Base-by-base conservation (phyloP, 331 rosid genomes). In the Ulmus americana region DNA sequence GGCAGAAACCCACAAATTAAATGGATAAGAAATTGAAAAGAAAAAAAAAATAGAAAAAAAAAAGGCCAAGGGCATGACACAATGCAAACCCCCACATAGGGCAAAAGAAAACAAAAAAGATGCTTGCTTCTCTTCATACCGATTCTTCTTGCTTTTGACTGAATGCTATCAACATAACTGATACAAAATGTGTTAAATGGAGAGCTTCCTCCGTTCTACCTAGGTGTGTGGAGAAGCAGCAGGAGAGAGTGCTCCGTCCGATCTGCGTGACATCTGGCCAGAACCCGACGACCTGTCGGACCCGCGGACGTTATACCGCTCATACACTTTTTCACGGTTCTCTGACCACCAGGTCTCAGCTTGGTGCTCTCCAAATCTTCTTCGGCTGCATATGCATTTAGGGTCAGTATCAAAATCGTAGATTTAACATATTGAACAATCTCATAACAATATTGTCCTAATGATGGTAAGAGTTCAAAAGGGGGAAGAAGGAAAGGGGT, bases 261-360 rank as follows among this genome's bases (percentile, higher is more conserved):
- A 70, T 51, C 85, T 82, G 18, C 76, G 81, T 6, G 80, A 43
- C 0, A 76, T 71, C 77, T 82, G 85, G 79, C 78, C 71, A 10
- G 95, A 75, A 63, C 77, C 69, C 12, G 85, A 74, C 39, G 95
- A 77, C 67, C 82, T 87, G 73, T 89, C 97, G 0, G 82, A 39
- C 46, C 73, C 84, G 7, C 86, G 91, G 67, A 94, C 95, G 8
- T 89, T 87, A 77, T 89, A 94, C 77, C 51, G 83, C 65, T 94
- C 88, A 1, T 94, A 94, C 57, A 94, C 98, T 71, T 70, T 89
- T 10, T 89, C 95, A 0, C 95, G 91, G 49, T 94, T 94, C 85
- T 89, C 95, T 0, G 97, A 87, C 98, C 98, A 92, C 98, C 98
- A 94, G 45, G 76, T 84, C 75, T 89, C 97, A 12, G 98, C 98